A percentile compares a stretch with the other conserved stretches of the same genome.
These are phyloP conservation scores for Ananas comosus DNA, from an alignment of 176 grass and related monocot genomes.

Conservation along the genomic window DNA sequence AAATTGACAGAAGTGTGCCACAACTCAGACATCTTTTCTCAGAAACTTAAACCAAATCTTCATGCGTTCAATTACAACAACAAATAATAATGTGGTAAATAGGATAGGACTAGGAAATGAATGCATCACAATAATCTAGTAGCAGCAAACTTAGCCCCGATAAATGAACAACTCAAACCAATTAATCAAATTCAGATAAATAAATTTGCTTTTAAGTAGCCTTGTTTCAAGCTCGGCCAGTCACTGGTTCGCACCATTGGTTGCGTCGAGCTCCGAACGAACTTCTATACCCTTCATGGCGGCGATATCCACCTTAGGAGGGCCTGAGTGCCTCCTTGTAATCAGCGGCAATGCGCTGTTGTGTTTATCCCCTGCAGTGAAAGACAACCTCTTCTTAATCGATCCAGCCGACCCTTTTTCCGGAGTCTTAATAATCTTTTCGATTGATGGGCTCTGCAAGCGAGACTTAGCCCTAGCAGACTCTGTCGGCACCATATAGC, in stretches of 20 bases:
- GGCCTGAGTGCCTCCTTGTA: conserved; percentile 9
- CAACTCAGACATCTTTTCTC: too few species aligned
- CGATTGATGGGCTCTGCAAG: conserved; percentile 19
- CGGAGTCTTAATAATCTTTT: not conserved
- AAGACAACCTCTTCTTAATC: conserved; percentile 16
- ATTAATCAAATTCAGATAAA: not conserved
- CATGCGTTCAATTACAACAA: too few species aligned
- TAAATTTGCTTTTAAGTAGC: not conserved
- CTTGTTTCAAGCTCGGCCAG: not conserved
- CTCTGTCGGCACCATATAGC: conserved; percentile 69
- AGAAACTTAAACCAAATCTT: too few species aligned
- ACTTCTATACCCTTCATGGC: conserved; percentile 13
- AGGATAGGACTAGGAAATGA: not conserved
- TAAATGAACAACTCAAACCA: not conserved
- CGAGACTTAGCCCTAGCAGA: conserved; percentile 47
- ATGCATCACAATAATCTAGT: conserved; percentile 2
- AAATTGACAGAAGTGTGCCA: too few species aligned
- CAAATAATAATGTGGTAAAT: not conserved
- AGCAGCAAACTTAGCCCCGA: not conserved
- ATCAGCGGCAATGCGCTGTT: not conserved
- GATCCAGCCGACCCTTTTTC: not conserved
- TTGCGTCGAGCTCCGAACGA: conserved; percentile 8
- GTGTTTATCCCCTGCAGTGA: conserved; percentile 1
- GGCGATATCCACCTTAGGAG: conserved; percentile 15
- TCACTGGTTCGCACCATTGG: not conserved